Evolutionary conservation across 306 rosid genomes (phyloP).

Genomic region (Dryas alaskensis): DNA sequence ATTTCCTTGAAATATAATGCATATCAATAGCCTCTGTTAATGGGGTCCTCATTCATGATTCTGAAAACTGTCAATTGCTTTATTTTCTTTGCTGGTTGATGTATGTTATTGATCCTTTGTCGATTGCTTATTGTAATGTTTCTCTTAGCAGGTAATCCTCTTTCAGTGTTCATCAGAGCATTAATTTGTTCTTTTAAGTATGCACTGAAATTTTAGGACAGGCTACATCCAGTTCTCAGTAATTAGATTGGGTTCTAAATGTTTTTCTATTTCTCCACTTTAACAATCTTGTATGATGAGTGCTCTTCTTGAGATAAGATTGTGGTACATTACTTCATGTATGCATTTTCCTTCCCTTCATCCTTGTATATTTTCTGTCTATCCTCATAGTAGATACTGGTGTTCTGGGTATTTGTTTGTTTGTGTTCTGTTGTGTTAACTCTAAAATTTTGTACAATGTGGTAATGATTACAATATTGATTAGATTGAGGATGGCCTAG

Average conservation of each 20-base stretch:
- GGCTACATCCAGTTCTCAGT: slow-evolving; percentile 3
- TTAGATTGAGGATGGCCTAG: too few species aligned
- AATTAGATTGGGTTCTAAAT: neutral
- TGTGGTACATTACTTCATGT: neutral
- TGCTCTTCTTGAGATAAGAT: slow-evolving; percentile 2
- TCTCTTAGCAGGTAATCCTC: neutral
- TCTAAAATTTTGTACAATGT: too few species aligned
- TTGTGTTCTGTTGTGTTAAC: too few species aligned
- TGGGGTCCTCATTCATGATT: neutral
- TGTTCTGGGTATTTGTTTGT: neutral
- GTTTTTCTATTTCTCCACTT: too few species aligned
- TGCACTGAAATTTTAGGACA: slow-evolving; percentile 9
- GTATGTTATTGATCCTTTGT: neutral
- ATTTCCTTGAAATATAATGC: neutral
- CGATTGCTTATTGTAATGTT: neutral
- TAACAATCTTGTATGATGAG: neutral
- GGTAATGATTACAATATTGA: too few species aligned
- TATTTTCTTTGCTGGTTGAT: neutral
- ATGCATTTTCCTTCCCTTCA: neutral
- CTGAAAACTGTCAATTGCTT: neutral
- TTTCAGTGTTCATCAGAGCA: slow-evolving; percentile 3
- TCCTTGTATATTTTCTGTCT: neutral
- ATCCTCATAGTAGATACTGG: neutral
- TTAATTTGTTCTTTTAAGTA: slow-evolving; percentile 5
- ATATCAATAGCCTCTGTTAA: neutral